phyloP scores from a whole-genome alignment of 2,329 filamentous ascomycete genomes.

The Fusarium euwallaceae region DNA sequence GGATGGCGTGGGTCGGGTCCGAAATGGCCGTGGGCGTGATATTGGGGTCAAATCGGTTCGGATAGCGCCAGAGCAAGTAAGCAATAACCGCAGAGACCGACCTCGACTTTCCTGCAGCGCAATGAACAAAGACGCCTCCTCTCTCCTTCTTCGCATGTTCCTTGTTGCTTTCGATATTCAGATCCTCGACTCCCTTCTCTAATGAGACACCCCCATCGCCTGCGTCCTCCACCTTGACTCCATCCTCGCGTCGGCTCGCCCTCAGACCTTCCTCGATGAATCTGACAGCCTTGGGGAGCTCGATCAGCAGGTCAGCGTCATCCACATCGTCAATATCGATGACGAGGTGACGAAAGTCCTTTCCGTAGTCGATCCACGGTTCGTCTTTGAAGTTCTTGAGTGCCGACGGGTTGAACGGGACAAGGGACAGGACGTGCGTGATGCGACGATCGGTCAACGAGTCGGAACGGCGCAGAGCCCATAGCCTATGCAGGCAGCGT shows the following conservation, averaged over 20 bases:
- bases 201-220: constrained; percentile 39
- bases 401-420: constrained; percentile 65
- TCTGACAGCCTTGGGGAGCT: constrained; percentile 81
- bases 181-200: constrained; percentile 32
- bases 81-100: constrained; percentile 88
- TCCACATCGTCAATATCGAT: constrained; percentile 93
- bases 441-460: constrained; percentile 80
- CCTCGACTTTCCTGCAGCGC: constrained; percentile 96
- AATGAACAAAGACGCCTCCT: constrained; percentile 71
- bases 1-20: constrained; percentile 22
- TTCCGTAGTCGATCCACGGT: constrained; percentile 62
- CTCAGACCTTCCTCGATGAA: constrained; percentile 85
- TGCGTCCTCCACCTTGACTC: constrained; percentile 17
- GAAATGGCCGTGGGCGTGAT: constrained; percentile 46
- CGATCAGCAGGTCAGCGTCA: constrained; percentile 86
- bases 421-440: constrained; percentile 90
- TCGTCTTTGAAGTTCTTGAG: constrained; percentile 63
- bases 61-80: constrained; percentile 81
- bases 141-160: constrained; percentile 30
- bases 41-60: constrained; percentile 63
- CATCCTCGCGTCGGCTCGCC: constrained; percentile 25
- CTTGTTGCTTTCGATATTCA: constrained; percentile 21
- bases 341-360: constrained; percentile 77
- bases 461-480: constrained; percentile 79
- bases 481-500: constrained; percentile 66